Evolutionary conservation across 805 yeast genomes (phyloP), one percentile per base, ranked within the genome.

Genomic region (Kodamaea jinghongensis): DNA sequence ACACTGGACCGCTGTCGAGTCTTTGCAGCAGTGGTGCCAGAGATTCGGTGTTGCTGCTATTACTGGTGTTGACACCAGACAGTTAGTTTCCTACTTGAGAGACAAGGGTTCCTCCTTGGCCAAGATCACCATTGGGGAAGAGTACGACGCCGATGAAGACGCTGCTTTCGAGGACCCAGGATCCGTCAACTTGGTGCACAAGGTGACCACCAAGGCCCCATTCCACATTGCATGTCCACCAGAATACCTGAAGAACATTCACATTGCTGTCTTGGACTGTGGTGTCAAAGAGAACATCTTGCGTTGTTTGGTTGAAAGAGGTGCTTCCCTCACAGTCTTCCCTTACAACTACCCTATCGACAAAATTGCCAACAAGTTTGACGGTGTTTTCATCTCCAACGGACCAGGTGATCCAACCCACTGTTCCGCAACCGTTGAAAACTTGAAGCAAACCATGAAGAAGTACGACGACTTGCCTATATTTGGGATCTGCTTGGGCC

Each of bases 1-100:
- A n/a, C 99, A 93, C 64, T 93, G 99, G 99, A 90, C 98, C 27
- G 99, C 99, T 3, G 96, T 93, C 25, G 98, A 93, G 70, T 83
- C 95, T 13, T 75, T 93, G 43, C 85, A 87, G 44, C 86, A 86
- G 53, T 93, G 98, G 99, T 93, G 99, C 71, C 79, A 86, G 66
- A 82, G 96, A 60, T 95, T 89, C 53, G 96, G 96, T 31, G 93
- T 95, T 41, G 95, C 98, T 41, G 75, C 96, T 33, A 85, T 93
- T 54, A 80, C 96, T 31, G 99, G 97, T 46, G 96, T 93, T 34
- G 99, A 93, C 65, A 93, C 99, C 49, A 86, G 99, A 72, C 86
- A 90, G 42, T 77, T 93, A 49, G 98, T 93, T 41, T 78, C 91
- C 32, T 87, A 83, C 57, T 78, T 93, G 65, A 86, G 99, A 71